Evolutionary conservation across 495 filamentous ascomycete genomes (phyloP), one percentile per base, ranked within the genome.

Genomic region (Talaromyces adpressus): DNA sequence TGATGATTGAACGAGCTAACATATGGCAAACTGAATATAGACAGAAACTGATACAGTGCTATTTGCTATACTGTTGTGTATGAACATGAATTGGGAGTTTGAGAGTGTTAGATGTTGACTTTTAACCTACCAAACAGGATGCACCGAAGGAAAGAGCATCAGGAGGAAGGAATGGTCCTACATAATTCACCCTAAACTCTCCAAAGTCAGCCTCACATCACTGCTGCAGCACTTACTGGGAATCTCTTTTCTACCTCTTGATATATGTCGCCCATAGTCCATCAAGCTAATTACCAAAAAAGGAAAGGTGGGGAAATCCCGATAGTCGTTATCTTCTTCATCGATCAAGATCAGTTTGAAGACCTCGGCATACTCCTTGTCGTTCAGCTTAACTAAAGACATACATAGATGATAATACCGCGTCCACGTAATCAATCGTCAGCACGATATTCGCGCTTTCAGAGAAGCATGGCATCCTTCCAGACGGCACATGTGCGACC

Each of bases 401-500:
- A 32, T n/a, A 20, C 56, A 2, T 58, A 22, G 30, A 32, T 58
- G 30, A 32, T 22, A 18, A 29, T 18, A 39, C 12, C 52, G 59
- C 57, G n/a, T 57, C 23, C 34, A 25, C 27, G 52, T 1, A 25
- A 27, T 52, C 34, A 36, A 39, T 49, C 54, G 34, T 62, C 36
- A 23, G 32, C 51, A 61, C 69, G 32, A 64, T 51, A 64, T 2
- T 39, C 30, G 20, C 34, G 52, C 34, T 41, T 51, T 57, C 49
- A 7, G 54, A 67, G 57, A 59, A 68, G 61, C 57, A 80, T 80
- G 77, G 72, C 75, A 36, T 69, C 69, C 12, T 30, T 67, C 39
- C 45, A 70, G 53, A 67, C 66, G 18, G 62, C 70, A 52, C 72
- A 75, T 64, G 77, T 71, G 54, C 77, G 74, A 39, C 74, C 58